phyloP scores from a whole-genome alignment of 2,329 filamentous ascomycete species.

The Phoma sp. region DNA sequence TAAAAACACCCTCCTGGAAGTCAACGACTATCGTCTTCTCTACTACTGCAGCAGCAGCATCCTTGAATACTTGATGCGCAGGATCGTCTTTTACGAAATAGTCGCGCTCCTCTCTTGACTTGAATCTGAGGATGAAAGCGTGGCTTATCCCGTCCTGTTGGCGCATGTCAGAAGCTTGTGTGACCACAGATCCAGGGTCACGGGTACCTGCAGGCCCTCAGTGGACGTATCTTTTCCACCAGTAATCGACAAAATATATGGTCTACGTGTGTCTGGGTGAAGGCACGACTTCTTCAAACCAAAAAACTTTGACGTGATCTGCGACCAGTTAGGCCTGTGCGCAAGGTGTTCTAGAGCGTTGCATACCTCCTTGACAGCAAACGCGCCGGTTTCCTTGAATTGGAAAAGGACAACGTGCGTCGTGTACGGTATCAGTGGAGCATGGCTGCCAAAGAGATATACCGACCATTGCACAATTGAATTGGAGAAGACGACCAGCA shows the following conservation, averaged over 20 bases:
- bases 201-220: conserved; percentile 42
- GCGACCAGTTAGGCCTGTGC: conserved; percentile 17
- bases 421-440: conserved; percentile 30
- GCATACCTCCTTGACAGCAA: conserved; percentile 40
- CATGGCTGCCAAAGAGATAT: conserved; percentile 26
- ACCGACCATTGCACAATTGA: conserved; percentile 27
- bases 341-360: neutral
- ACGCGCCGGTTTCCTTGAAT: conserved; percentile 39
- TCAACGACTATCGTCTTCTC: conserved; percentile 54
- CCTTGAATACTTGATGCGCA: conserved; percentile 50
- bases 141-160: conserved; percentile 55
- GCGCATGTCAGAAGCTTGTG: conserved; percentile 56
- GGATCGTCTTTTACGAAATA: conserved; percentile 55
- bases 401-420: conserved; percentile 45
- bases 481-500: conserved; percentile 28
- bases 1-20: conserved; percentile 46
- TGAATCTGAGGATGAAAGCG: conserved; percentile 54
- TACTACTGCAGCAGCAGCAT: conserved; percentile 40
- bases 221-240: conserved; percentile 45
- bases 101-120: conserved; percentile 50
- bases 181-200: conserved; percentile 2
- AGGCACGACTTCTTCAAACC: conserved; percentile 40
- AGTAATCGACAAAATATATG: conserved; percentile 41
- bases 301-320: conserved; percentile 43
- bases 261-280: conserved; percentile 33